These are phyloP conservation scores for Exophiala phaeomuriformis DNA, from an alignment of 2,329 filamentous ascomycete genomes.

Conservation along the genomic window DNA sequence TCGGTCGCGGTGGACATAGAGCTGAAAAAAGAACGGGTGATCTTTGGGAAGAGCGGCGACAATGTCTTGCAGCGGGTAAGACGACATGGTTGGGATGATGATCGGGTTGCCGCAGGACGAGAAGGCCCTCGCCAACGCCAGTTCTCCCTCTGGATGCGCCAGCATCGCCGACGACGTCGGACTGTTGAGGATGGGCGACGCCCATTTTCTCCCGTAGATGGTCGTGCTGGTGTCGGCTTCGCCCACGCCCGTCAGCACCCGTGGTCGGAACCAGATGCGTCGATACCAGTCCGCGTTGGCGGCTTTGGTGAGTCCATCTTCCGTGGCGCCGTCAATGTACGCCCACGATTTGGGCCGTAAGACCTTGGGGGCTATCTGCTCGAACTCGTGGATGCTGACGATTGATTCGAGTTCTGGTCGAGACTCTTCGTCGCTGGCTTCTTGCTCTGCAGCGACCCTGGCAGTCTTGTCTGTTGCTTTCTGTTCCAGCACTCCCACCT, in stretches of 20 bases:
- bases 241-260: slow-evolving; percentile 38
- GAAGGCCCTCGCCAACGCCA: slow-evolving; percentile 32
- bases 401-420: slow-evolving; percentile 19
- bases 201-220: slow-evolving; percentile 21
- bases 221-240: slow-evolving; percentile 32
- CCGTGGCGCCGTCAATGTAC: slow-evolving; percentile 27
- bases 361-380: slow-evolving; percentile 16
- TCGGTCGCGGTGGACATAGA: slow-evolving; percentile 55
- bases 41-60: slow-evolving; percentile 27
- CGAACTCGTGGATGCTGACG: slow-evolving; percentile 23
- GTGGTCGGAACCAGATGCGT: slow-evolving; percentile 43
- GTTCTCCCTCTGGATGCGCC: slow-evolving; percentile 40
- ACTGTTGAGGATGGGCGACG: slow-evolving; percentile 21
- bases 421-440: background rate
- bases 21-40: slow-evolving; percentile 42
- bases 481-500: slow-evolving; percentile 25
- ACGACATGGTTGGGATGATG: slow-evolving; percentile 46
- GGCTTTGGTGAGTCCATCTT: slow-evolving; percentile 15
- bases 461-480: slow-evolving; percentile 1
- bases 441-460: slow-evolving; percentile 24
- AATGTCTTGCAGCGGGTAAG: slow-evolving; percentile 52
- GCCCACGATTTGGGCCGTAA: slow-evolving; percentile 26
- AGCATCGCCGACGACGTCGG: slow-evolving; percentile 35
- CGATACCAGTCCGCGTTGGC: slow-evolving; percentile 31
- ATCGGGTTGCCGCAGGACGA: slow-evolving; percentile 17